phyloP scores from a whole-genome alignment of 441 rosid species.

The Croton laevigatus region DNA sequence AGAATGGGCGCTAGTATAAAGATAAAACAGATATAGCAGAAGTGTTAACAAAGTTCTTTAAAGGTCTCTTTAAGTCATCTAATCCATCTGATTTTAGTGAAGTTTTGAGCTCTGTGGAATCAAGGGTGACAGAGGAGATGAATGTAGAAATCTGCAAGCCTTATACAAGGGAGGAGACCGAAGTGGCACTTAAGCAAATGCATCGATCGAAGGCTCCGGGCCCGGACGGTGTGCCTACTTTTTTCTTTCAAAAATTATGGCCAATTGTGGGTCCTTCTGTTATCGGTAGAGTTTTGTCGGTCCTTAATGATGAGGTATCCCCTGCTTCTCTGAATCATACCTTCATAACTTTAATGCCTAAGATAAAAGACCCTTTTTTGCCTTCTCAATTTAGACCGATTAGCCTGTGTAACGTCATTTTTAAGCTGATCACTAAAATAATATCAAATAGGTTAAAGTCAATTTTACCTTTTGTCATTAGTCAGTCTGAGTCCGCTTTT shows the following conservation, averaged over 20 bases:
- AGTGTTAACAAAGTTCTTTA: too few relatives aligned
- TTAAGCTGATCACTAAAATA: not conserved
- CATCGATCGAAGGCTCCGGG: not conserved
- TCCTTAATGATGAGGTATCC: not conserved
- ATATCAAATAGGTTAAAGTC: not conserved
- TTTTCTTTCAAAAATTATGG: not conserved
- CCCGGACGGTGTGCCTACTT: not conserved
- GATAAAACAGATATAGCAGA: too few relatives aligned
- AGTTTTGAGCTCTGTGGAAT: too few relatives aligned
- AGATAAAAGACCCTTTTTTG: not conserved
- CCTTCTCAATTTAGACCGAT: not conserved
- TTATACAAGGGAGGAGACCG: not conserved
- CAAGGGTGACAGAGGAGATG: not conserved
- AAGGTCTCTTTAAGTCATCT: too few relatives aligned
- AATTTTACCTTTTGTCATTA: not conserved
- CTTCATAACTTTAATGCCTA: not conserved
- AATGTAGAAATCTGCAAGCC: not conserved
- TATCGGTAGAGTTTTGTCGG: too few relatives aligned
- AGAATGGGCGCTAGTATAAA: too few relatives aligned
- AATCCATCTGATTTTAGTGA: too few relatives aligned
- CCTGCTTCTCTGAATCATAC: not conserved
- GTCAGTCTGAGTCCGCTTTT: not conserved
- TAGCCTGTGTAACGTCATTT: not conserved
- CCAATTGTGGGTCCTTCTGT: not conserved
- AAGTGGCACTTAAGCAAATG: not conserved